Evolutionary conservation across 1,284 basidiomycete species (phyloP).

Genomic region (Ceratobasidium sp.): DNA sequence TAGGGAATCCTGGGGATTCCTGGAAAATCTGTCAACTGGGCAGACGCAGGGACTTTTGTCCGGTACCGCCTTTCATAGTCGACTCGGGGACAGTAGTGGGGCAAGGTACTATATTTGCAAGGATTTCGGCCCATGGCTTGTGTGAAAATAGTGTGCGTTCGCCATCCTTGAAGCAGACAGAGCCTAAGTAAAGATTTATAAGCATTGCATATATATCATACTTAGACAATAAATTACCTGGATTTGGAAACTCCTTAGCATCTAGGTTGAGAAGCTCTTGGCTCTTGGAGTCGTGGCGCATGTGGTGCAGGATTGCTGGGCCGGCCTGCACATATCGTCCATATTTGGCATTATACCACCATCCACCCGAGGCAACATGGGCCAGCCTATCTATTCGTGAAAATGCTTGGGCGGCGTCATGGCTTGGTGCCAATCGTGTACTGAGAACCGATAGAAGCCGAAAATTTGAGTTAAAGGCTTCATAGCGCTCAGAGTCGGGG

Average conservation of each 20-base stretch:
- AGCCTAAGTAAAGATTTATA: neutral
- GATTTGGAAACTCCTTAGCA: too few species aligned
- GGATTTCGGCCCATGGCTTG: neutral
- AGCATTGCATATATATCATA: neutral
- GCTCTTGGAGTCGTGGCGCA: neutral
- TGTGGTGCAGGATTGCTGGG: neutral
- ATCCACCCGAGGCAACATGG: constrained; percentile 48
- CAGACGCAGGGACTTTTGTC: too few species aligned
- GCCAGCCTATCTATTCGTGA: constrained; percentile 41
- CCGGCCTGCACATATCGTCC: constrained; percentile 8
- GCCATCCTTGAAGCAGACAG: neutral
- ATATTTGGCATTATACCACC: constrained; percentile 29
- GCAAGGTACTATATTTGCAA: neutral
- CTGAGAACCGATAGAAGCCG: constrained; percentile 47
- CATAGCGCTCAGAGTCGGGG: constrained; percentile 44
- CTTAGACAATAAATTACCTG: neutral
- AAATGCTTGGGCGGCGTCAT: constrained; percentile 44
- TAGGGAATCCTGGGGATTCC: too few species aligned
- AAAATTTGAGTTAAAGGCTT: constrained; percentile 48
- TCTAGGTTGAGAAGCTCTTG: neutral
- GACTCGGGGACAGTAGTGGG: neutral
- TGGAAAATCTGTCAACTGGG: too few species aligned
- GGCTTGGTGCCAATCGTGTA: constrained; percentile 49
- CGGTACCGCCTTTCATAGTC: too few species aligned
- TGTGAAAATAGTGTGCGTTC: neutral